Base-by-base conservation (phyloP, 805 yeast genomes). In the Candida maltosa region DNA sequence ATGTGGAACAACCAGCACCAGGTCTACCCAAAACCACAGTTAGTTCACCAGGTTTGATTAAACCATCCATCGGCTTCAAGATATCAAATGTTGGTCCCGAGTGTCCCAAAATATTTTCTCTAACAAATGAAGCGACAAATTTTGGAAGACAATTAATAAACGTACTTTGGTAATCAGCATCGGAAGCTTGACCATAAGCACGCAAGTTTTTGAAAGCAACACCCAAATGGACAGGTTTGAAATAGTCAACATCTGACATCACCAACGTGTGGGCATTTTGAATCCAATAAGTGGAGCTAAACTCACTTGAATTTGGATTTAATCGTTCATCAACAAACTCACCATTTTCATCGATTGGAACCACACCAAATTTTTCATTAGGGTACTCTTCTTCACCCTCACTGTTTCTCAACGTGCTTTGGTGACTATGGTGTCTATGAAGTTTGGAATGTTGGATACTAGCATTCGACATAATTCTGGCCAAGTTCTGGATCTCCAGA, bases 131-230 rank as follows among this genome's bases (percentile, higher is more conserved):
- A 6, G 30, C 34, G 5, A 44, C 38, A 4, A 32, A 23, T 55
- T 65, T 49, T 48, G 52, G 28, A 47, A 53, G 14, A 51, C 56
- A 56, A 45, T 76, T 80, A 18, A 65, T 46, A 3, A 77, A 73
- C 3, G 80, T 80, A 2, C 76, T 62, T 54, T 79, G 86, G 52
- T 75, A 81, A 49, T 81, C 83, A 8, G 82, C 70, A 52, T 79
- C 87, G 2, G 79, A 66, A 4, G 87, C 82, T 32, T 75, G 65
- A 54, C 87, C 88, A 43, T 56, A 71, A 4, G 83, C 83, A 38
- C 81, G 52, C 47, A 81, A 60, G 48, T 78, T 58, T 40, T 70
- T 68, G 66, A 76, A 79, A 8, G 76, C 75, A 38, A 82, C 57
- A 16, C 85, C 83, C 44, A 81, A 58, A 10, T 73, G 62, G 22